These are phyloP conservation scores for Quercus aquifolioides DNA, from an alignment of 306 rosid genomes.

Conservation along the genomic window DNA sequence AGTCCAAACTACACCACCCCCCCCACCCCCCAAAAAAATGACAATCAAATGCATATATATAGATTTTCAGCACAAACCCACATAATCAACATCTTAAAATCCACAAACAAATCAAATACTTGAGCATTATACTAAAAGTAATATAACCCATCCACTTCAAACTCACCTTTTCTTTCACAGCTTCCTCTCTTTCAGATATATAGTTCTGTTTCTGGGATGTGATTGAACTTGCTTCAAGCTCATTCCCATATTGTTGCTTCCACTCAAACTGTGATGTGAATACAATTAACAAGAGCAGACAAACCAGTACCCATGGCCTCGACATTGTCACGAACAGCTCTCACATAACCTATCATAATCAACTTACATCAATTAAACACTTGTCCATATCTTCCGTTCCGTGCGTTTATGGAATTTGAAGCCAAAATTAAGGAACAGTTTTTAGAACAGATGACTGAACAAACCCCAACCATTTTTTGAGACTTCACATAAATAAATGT, in stretches of 20 bases:
- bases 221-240: slow-evolving; percentile 36
- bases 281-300: slow-evolving; percentile 50
- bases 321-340: slow-evolving; percentile 37
- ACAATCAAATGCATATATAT: background rate
- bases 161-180: slow-evolving; percentile 53
- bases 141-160: background rate
- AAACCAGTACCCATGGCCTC: slow-evolving; percentile 56
- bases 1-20: too few relatives aligned
- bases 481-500: background rate
- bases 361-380: background rate
- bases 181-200: slow-evolving; percentile 48
- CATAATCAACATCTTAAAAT: background rate
- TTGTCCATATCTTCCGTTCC: background rate
- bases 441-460: background rate
- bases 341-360: slow-evolving; percentile 27
- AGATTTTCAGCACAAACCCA: background rate
- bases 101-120: background rate
- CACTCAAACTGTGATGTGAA: slow-evolving; percentile 66
- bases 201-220: slow-evolving; percentile 35
- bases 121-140: background rate
- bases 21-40: background rate
- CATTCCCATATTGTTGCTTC: slow-evolving; percentile 56
- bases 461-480: background rate
- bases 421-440: background rate
- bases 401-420: background rate